Conservation (phyloP, 306 rosid genomes). For the Fragaria nilgerrensis region DNA sequence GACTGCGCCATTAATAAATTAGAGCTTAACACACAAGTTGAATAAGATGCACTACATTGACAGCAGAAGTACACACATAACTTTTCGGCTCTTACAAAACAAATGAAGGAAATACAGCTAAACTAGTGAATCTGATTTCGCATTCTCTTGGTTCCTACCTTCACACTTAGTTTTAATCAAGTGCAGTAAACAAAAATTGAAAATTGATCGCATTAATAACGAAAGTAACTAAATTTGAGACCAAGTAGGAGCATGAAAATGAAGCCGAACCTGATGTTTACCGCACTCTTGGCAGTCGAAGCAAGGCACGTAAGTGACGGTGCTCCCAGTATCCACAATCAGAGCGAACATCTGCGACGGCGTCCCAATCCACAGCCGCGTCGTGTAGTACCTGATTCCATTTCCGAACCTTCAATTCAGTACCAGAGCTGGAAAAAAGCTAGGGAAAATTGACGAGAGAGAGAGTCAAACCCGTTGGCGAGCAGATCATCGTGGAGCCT, state of each 20-base stretch:
- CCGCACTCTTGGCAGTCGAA: constrained; percentile 42
- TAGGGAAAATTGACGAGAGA: not conserved
- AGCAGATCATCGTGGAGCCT: constrained; percentile 50
- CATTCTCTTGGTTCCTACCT: not conserved
- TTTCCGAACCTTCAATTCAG: constrained; percentile 2
- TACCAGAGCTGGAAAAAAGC: not conserved
- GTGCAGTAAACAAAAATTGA: too few species aligned
- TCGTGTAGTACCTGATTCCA: constrained; percentile 41
- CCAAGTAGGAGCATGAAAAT: not conserved
- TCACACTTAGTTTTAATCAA: too few species aligned
- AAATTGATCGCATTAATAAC: too few species aligned
- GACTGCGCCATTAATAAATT: not conserved
- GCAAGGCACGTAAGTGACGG: constrained; percentile 56
- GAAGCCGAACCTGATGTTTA: constrained; percentile 43
- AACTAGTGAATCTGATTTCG: not conserved
- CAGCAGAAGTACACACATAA: not conserved
- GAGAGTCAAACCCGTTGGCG: constrained; percentile 35
- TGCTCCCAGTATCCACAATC: constrained; percentile 52
- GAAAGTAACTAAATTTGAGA: too few species aligned
- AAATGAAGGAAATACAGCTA: not conserved
- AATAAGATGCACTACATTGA: not conserved
- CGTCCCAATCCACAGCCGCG: constrained; percentile 48
- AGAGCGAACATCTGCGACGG: constrained; percentile 52
- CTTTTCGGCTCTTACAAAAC: not conserved
- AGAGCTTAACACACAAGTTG: not conserved